Percentiles rank a stretch among this genome's conserved stretches.
These are phyloP conservation scores for Raffaelea arxii DNA, from an alignment of 2,329 filamentous ascomycete genomes.

Conservation along the genomic window DNA sequence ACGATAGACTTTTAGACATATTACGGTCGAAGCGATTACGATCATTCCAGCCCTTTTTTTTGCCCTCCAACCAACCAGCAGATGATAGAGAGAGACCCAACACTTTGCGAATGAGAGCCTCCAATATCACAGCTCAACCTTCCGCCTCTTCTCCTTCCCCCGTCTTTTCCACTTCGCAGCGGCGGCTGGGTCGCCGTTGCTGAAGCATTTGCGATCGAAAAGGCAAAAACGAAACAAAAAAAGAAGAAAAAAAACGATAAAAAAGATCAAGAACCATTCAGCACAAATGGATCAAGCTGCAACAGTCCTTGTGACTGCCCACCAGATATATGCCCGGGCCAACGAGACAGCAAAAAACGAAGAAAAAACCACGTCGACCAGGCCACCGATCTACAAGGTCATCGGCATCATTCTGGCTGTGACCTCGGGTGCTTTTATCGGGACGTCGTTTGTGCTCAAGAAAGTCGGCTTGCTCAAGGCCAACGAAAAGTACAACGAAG, in stretches of 20 bases:
- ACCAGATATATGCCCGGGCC: conserved; percentile 33
- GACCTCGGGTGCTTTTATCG: conserved; percentile 85
- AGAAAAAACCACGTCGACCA: conserved; percentile 11
- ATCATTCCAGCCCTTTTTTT: no score
- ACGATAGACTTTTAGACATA: no score
- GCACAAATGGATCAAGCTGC: conserved; percentile 19
- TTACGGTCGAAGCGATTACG: no score
- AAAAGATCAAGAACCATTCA: not conserved
- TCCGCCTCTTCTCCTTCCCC: not conserved
- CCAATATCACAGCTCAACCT: no score
- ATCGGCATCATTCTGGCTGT: conserved; percentile 81
- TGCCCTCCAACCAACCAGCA: no score
- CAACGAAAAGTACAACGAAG: conserved; percentile 93
- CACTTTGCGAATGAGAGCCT: no score
- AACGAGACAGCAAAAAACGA: conserved; percentile 20
- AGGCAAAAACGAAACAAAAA: not conserved
- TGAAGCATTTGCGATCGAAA: not conserved
- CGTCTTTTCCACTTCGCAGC: not conserved
- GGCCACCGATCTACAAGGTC: conserved; percentile 61
- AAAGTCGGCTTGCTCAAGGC: conserved; percentile 85
- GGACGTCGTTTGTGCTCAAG: conserved; percentile 89
- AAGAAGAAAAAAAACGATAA: not conserved
- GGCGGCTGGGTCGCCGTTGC: not conserved
- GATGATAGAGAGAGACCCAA: no score
- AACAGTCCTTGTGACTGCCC: conserved; percentile 20